Evolutionary conservation across 1,284 basidiomycete genomes (phyloP), one percentile per base, ranked within the genome.

Genomic region (Phlebopus sp.): DNA sequence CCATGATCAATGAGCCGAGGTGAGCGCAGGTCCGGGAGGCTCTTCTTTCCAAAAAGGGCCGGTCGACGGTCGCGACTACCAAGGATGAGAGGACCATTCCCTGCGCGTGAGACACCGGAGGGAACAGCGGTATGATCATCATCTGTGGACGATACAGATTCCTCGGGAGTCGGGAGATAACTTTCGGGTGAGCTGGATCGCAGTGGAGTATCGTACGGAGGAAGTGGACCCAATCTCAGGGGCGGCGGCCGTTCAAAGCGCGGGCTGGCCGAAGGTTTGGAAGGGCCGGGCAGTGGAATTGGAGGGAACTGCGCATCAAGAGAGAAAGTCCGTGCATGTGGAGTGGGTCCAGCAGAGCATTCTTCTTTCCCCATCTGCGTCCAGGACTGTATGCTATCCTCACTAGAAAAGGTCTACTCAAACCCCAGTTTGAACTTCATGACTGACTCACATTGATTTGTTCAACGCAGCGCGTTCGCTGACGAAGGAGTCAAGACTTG

Each of bases 1-100:
- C 59, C 48, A 46, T 55, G 46, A 42, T 76, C 71, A 39, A 67
- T 70, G 39, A 75, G 59, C 43, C 73, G 76, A 44, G 52, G 25
- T 17, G 75, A 69, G 18, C 90, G 80, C 41, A 97, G 71, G 61
- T 97, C 92, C 8, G 94, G 92, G 50, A 97, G 72, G 46, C 91
- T 94, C 69, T 95, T 92, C 70, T 92, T 93, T 27, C 75, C 73
- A 1, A 74, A 64, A 4, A 87, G 69, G 5, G 70, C 69, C 21
- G 63, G 56, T 14, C 69, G 69, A 39, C 64, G 60, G 46, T 69
- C 59, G 42, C 69, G 67, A 43, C 63, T 68, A 54, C 69, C 71
- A 38, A 62, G 58, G 11, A 76, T 71, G 55, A n/a, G n/a, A n/a
- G 85, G 86, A n/a, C 76, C 74, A 54, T 80, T 81, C 34, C 82